Evolutionary conservation across 1,284 basidiomycete species (phyloP).

Genomic region (Neotropicomus parvogracilis): DNA sequence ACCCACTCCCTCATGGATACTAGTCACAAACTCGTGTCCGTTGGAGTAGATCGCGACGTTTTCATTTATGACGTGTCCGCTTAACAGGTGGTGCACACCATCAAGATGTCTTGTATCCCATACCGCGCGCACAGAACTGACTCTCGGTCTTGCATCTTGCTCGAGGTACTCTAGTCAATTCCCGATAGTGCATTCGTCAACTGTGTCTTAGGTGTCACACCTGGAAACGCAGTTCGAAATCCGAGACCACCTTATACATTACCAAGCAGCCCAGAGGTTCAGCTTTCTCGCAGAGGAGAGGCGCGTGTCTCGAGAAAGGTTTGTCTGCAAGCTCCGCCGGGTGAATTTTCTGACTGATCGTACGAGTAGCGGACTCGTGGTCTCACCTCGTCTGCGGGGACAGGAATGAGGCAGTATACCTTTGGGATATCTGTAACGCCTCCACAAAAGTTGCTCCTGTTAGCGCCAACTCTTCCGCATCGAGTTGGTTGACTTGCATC

Average conservation of each 20-base stretch:
- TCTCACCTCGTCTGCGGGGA: conserved; percentile 41
- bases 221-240: conserved; percentile 52
- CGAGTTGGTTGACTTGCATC: neutral
- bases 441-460: conserved; percentile 32
- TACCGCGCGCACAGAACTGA: conserved; percentile 42
- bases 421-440: conserved; percentile 49
- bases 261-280: conserved; percentile 40
- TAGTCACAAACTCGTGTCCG: conserved; percentile 45
- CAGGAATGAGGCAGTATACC: conserved; percentile 39
- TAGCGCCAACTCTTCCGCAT: conserved; percentile 7
- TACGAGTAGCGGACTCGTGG: conserved; percentile 28
- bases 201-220: conserved; percentile 40
- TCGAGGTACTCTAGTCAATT: conserved; percentile 38
- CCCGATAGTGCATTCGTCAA: neutral
- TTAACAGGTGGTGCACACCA: conserved; percentile 38
- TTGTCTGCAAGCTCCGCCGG: conserved; percentile 7
- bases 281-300: conserved; percentile 38
- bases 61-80: conserved; percentile 47
- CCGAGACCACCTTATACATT: conserved; percentile 42
- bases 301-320: conserved; percentile 46
- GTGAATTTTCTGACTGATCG: neutral
- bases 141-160: conserved; percentile 39
- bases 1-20: conserved; percentile 46
- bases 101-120: conserved; percentile 43
- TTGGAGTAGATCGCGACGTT: conserved; percentile 46